Conservation (phyloP, 768 basidiomycete genomes). For the Cantharellus anzutake region DNA sequence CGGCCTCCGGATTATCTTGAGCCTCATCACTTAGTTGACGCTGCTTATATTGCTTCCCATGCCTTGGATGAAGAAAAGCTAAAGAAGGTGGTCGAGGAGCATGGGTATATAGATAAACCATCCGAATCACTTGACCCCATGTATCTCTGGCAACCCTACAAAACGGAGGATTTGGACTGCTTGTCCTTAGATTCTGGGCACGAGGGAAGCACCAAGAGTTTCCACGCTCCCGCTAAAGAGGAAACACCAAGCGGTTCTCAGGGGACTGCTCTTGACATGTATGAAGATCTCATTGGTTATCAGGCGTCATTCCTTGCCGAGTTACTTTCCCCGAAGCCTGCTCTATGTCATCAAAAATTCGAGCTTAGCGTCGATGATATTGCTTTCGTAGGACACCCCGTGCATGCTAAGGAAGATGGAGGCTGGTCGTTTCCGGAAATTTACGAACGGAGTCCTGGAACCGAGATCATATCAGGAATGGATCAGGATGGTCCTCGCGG, state of each 20-base stretch:
- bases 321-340: constrained; percentile 53
- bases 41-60: constrained; percentile 7
- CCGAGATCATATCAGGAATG: constrained; percentile 5
- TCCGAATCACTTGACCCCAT: constrained; percentile 29
- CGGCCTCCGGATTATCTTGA: constrained; percentile 42
- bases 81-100: constrained; percentile 11
- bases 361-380: constrained; percentile 83
- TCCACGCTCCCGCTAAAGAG: constrained; percentile 31
- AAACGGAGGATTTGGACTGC: not conserved
- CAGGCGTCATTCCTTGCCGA: constrained; percentile 62
- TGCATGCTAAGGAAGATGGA: constrained; percentile 56
- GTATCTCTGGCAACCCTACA: constrained; percentile 10
- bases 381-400: constrained; percentile 88
- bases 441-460: constrained; percentile 11
- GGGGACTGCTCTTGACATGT: constrained; percentile 7
- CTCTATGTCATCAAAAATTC: constrained; percentile 86
- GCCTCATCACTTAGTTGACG: constrained; percentile 37
- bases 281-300: constrained; percentile 47
- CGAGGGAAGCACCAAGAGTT: constrained; percentile 24
- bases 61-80: constrained; percentile 6
- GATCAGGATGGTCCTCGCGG: constrained; percentile 6
- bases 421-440: constrained; percentile 36
- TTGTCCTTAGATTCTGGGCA: not conserved
- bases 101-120: constrained; percentile 37
- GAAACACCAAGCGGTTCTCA: constrained; percentile 10